Percentiles rank a stretch among this genome's conserved stretches.
Evolutionary conservation across 2,329 filamentous ascomycete genomes (phyloP).

Genomic region (Stagonosporopsis cucurbitacearum): DNA sequence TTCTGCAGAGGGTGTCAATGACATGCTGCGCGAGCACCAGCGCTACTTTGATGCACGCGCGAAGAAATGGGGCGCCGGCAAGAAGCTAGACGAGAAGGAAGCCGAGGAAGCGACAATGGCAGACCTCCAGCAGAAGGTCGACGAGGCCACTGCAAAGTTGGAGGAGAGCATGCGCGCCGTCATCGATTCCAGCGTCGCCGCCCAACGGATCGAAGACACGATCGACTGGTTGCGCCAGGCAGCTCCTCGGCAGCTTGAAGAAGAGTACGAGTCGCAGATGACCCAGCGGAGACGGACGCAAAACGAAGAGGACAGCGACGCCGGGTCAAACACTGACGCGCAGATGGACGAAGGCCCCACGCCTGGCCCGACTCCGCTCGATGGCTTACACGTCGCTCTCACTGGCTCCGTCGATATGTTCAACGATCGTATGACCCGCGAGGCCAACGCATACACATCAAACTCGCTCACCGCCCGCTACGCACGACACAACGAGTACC

Average conservation of each 20-base stretch:
- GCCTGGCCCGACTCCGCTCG: constrained; percentile 48
- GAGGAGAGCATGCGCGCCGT: constrained; percentile 64
- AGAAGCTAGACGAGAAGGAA: constrained; percentile 47
- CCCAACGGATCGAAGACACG: constrained; percentile 53
- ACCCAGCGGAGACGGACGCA: constrained; percentile 38
- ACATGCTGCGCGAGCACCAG: constrained; percentile 54
- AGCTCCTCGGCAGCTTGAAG: constrained; percentile 36
- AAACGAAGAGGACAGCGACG: constrained; percentile 23
- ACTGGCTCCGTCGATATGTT: constrained; percentile 49
- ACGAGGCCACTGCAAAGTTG: constrained; percentile 60
- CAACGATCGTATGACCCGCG: constrained; percentile 45
- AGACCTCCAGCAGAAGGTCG: constrained; percentile 54
- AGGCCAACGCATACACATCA: constrained; percentile 54
- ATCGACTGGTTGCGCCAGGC: constrained; percentile 53
- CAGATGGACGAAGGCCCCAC: constrained; percentile 48
- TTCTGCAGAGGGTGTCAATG: constrained; percentile 62
- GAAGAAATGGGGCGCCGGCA: constrained; percentile 45
- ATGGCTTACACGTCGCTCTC: constrained; percentile 41
- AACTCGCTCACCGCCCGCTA: constrained; percentile 56
- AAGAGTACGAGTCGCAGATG: constrained; percentile 44
- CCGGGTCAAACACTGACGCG: constrained; percentile 43
- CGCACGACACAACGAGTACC: constrained; percentile 65
- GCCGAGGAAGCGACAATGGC: constrained; percentile 50
- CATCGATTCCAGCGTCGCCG: constrained; percentile 62
- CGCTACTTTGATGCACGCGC: constrained; percentile 46